Conservation (phyloP, 768 basidiomycete species). For the Lactarius sanguifluus region DNA sequence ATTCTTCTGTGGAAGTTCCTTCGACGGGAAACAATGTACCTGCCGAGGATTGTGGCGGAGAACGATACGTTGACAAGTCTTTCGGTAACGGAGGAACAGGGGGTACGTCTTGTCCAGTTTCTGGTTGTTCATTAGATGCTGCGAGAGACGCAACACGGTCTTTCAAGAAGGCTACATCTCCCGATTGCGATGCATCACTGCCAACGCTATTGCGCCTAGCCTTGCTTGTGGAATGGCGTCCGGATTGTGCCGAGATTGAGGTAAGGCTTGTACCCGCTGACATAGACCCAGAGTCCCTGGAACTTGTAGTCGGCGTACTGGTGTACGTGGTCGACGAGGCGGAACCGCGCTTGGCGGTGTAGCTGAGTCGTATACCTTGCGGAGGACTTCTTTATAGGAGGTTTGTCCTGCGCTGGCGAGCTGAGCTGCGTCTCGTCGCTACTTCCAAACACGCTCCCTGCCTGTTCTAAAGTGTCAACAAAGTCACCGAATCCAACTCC, state of each 20-base stretch:
- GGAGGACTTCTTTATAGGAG: constrained; percentile 61
- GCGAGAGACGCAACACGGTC: constrained; percentile 68
- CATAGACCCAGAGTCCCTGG: constrained; percentile 83
- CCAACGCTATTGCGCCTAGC: constrained; percentile 78
- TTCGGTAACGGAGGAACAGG: constrained; percentile 93
- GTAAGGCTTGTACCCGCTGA: constrained; percentile 77
- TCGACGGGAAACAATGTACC: constrained; percentile 50
- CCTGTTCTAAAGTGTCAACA: constrained; percentile 45
- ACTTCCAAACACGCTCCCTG: constrained; percentile 46
- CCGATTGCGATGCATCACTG: constrained; percentile 76
- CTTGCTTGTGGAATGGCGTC: constrained; percentile 65
- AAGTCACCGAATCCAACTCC: constrained; percentile 39
- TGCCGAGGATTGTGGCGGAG: constrained; percentile 62
- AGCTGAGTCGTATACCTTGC: constrained; percentile 64
- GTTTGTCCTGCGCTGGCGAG: constrained; percentile 55
- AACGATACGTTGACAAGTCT: constrained; percentile 75
- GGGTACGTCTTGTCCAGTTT: constrained; percentile 66
- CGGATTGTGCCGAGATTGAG: constrained; percentile 69
- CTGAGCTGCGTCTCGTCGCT: constrained; percentile 50
- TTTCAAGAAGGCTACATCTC: constrained; percentile 60
- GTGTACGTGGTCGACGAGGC: constrained; percentile 87
- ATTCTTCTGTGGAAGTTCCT: constrained; percentile 40
- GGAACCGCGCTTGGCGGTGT: constrained; percentile 85
- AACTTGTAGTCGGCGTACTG: constrained; percentile 71
- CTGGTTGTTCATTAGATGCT: constrained; percentile 55